A percentile compares a stretch with the other conserved stretches of the same genome.
phyloP scores from a whole-genome alignment of 345 rosid genomes.

The Eutrema yunnanense region DNA sequence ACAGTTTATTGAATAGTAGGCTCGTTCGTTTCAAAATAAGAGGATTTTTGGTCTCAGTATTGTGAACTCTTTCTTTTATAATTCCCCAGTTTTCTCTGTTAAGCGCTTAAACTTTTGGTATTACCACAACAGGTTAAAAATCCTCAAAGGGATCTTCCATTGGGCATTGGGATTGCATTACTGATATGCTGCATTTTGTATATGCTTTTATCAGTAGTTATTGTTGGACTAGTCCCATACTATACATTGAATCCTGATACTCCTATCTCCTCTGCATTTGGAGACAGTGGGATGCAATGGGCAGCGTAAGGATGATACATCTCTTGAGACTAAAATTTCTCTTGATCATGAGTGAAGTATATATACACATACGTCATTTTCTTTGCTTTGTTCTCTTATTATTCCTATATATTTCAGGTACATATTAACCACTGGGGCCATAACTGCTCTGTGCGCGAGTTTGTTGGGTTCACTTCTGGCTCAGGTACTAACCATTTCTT shows the following conservation, averaged over 20 bases:
- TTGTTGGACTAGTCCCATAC: conserved; percentile 69
- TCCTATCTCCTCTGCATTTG: conserved; percentile 71
- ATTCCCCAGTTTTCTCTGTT: background rate
- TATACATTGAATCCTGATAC: conserved; percentile 55
- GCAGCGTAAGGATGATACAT: conserved; percentile 50
- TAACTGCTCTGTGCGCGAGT: conserved; percentile 64
- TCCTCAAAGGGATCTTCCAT: conserved; percentile 60
- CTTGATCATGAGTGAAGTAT: background rate
- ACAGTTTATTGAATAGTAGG: background rate
- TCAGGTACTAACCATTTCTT: conserved; percentile 35
- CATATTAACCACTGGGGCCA: conserved; percentile 53
- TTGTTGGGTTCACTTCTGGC: conserved; percentile 67
- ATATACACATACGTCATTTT: background rate
- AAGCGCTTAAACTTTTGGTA: background rate
- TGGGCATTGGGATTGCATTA: conserved; percentile 62
- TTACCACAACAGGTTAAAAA: conserved; percentile 43
- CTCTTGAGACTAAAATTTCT: conserved; percentile 3
- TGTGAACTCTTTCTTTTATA: conserved; percentile 1
- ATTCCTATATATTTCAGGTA: conserved; percentile 34
- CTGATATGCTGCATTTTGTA: conserved; percentile 54
- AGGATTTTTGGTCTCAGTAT: background rate
- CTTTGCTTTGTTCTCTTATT: background rate
- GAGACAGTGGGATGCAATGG: conserved; percentile 70
- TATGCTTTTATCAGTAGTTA: conserved; percentile 61
- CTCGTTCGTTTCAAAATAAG: background rate